Percentiles rank a stretch among this genome's conserved stretches.
Evolutionary conservation across 352 stramenopile species (phyloP).

Genomic region (Phytophthora nicotianae): DNA sequence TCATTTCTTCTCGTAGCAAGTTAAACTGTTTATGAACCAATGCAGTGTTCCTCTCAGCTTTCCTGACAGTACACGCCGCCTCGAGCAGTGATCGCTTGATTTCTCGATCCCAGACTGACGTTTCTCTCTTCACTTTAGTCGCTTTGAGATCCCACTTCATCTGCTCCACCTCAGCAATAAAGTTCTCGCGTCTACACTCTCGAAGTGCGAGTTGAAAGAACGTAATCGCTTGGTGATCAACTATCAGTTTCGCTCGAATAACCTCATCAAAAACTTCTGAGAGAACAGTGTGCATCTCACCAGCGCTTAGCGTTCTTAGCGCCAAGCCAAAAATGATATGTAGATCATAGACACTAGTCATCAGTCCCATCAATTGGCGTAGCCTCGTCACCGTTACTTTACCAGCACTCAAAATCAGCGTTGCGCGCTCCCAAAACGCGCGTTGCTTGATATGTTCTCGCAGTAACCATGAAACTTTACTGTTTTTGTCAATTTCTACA

Average conservation of each 20-base stretch:
- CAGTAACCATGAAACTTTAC: slow-evolving; percentile 9
- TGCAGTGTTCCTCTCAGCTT: background rate
- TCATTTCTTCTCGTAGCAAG: slow-evolving; percentile 3
- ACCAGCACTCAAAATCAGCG: slow-evolving; percentile 5
- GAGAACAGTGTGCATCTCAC: slow-evolving; percentile 24
- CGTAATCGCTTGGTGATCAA: slow-evolving; percentile 34
- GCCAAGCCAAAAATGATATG: slow-evolving; percentile 31
- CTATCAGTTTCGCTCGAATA: slow-evolving; percentile 35
- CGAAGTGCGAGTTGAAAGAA: slow-evolving; percentile 44
- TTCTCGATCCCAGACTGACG: slow-evolving; percentile 37
- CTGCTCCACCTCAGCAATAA: slow-evolving; percentile 21
- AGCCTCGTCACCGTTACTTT: slow-evolving; percentile 14
- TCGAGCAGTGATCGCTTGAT: slow-evolving; percentile 35
- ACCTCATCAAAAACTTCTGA: slow-evolving; percentile 34
- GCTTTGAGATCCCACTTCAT: slow-evolving; percentile 35
- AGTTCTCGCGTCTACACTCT: slow-evolving; percentile 17
- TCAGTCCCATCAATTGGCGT: slow-evolving; percentile 24
- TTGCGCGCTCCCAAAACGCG: slow-evolving; percentile 8
- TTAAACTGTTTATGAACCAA: slow-evolving; percentile 13
- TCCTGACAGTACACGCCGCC: slow-evolving; percentile 1
- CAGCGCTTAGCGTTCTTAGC: background rate
- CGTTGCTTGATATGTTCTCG: slow-evolving; percentile 17
- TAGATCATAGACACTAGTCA: slow-evolving; percentile 47
- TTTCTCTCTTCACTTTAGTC: slow-evolving; percentile 46
- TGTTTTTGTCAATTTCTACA: background rate